Percentiles rank a stretch among this genome's conserved stretches.
phyloP scores from a whole-genome alignment of 1,284 basidiomycete species.

The Trametes hirsuta region DNA sequence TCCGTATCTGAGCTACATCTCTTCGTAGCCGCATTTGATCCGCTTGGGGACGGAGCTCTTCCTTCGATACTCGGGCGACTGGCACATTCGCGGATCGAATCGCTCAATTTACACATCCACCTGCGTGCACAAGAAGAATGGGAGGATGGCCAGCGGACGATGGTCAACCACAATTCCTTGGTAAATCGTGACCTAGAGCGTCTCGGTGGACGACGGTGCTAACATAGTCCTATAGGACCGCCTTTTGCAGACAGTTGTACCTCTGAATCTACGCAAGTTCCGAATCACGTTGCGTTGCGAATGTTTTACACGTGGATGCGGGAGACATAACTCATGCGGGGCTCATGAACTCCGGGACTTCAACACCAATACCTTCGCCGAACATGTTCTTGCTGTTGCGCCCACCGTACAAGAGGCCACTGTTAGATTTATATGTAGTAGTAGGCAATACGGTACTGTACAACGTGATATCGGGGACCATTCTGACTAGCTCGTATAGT shows the following conservation, averaged over 20 bases:
- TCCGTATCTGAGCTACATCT: background rate
- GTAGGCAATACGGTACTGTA: background rate
- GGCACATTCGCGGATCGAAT: background rate
- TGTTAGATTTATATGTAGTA: slow-evolving; percentile 1
- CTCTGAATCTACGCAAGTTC: background rate
- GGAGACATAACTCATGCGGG: background rate
- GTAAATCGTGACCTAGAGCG: background rate
- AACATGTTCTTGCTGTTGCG: background rate
- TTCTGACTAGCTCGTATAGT: background rate
- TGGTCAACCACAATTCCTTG: background rate
- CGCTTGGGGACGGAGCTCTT: background rate
- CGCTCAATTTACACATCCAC: background rate
- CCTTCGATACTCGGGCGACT: background rate
- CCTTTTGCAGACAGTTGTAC: background rate
- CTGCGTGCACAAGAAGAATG: background rate
- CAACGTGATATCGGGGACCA: background rate
- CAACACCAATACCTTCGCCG: background rate
- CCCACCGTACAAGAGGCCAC: background rate
- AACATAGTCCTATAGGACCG: background rate
- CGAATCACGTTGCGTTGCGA: slow-evolving; percentile 1
- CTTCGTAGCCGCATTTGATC: background rate
- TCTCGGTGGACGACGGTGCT: background rate
- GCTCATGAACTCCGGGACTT: background rate
- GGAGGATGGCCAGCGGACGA: background rate
- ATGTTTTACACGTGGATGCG: background rate